phyloP scores from a whole-genome alignment of 2,329 filamentous ascomycete species.

The Sarocladium strictum region DNA sequence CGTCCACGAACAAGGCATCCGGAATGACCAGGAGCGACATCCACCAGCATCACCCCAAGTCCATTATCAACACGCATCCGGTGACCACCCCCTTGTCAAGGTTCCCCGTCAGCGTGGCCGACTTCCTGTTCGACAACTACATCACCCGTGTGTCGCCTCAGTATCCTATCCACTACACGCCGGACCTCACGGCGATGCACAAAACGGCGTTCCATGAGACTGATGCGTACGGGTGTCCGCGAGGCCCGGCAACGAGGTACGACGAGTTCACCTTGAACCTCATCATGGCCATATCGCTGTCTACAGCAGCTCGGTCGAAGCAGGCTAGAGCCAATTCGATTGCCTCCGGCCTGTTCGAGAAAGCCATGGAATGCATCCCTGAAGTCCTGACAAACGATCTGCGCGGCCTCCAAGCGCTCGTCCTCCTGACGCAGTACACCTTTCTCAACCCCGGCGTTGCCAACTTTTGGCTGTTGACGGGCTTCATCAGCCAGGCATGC shows the following conservation, averaged over 20 bases:
- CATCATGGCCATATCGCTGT: neutral
- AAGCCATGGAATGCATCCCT: neutral
- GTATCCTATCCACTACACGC: neutral
- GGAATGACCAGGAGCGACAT: neutral
- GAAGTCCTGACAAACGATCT: neutral
- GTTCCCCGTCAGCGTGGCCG: neutral
- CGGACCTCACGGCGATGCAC: neutral
- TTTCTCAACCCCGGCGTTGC: neutral
- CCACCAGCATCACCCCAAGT: neutral
- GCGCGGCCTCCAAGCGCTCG: neutral
- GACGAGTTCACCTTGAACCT: neutral
- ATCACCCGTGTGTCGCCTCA: neutral
- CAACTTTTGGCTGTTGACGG: neutral
- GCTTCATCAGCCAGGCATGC: neutral
- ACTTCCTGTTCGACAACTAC: neutral
- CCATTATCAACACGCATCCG: neutral
- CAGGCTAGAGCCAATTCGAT: neutral
- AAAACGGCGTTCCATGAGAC: neutral
- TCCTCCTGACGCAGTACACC: neutral
- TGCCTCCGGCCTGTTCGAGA: neutral
- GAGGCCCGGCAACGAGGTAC: neutral
- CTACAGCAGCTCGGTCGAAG: neutral
- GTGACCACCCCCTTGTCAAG: neutral
- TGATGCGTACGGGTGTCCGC: neutral
- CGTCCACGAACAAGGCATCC: neutral